Conservation (phyloP, 1,284 basidiomycete species). For the Cutaneotrichosporon daszewskae region DNA sequence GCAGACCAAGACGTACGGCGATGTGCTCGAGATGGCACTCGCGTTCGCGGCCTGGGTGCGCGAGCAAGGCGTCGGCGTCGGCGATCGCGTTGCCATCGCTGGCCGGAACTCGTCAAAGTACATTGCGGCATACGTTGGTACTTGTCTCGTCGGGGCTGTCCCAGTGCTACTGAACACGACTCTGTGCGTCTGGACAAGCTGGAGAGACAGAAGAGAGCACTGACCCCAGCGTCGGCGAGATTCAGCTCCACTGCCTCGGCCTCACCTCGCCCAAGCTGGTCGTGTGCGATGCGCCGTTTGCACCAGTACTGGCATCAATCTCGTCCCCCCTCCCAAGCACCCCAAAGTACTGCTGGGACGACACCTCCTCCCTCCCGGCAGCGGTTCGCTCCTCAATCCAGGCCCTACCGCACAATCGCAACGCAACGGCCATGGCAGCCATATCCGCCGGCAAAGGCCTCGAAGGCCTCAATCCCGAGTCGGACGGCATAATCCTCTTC, state of each 20-base stretch:
- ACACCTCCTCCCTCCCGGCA: neutral
- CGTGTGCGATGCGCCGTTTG: too few relatives aligned
- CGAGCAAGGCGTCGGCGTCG: constrained; percentile 22
- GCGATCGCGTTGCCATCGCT: constrained; percentile 30
- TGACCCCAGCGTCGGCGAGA: constrained; percentile 9
- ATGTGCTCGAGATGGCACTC: neutral
- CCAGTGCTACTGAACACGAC: constrained; percentile 38
- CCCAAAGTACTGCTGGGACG: constrained; percentile 14
- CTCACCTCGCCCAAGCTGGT: constrained; percentile 26
- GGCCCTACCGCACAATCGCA: neutral
- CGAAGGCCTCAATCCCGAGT: constrained; percentile 26
- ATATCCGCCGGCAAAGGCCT: constrained; percentile 14
- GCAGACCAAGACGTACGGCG: neutral
- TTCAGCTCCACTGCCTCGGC: constrained; percentile 28
- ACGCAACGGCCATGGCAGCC: too few relatives aligned
- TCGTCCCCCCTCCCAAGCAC: too few relatives aligned
- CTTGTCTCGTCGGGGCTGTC: constrained; percentile 35
- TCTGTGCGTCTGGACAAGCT: too few relatives aligned
- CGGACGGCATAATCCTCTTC: constrained; percentile 39
- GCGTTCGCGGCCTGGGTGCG: constrained; percentile 29
- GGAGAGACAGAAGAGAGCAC: too few relatives aligned
- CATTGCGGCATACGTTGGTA: constrained; percentile 23
- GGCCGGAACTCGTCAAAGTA: constrained; percentile 22
- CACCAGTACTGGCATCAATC: too few relatives aligned
- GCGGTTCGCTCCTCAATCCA: neutral